Conservation (phyloP, 768 basidiomycete genomes). For the Boletus vinaceobasis region DNA sequence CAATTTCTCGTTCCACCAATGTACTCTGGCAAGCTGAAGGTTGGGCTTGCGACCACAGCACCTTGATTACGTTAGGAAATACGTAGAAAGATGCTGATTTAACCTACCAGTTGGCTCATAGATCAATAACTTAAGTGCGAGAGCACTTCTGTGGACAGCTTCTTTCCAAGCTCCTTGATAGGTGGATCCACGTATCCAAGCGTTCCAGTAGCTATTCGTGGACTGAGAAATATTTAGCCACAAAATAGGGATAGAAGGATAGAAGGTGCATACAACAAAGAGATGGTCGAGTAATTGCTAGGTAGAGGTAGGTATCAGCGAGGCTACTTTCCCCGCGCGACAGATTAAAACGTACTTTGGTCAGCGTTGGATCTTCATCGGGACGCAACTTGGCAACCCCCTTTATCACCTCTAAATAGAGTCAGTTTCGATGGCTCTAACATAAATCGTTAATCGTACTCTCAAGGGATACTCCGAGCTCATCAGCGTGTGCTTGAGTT, state of each 20-base stretch:
- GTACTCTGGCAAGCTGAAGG: conserved; percentile 90
- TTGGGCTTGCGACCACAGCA: conserved; percentile 92
- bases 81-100: background rate
- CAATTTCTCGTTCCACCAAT: conserved; percentile 90
- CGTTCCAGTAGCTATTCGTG: conserved; percentile 81
- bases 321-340: background rate
- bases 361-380: conserved; percentile 70
- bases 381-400: conserved; percentile 46
- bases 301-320: background rate
- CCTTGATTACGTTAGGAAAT: conserved; percentile 38
- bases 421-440: conserved; percentile 2
- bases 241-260: background rate
- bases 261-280: conserved; percentile 41
- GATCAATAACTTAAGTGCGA: conserved; percentile 91
- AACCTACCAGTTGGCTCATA: conserved; percentile 80
- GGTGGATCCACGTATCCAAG: conserved; percentile 85
- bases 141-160: conserved; percentile 85
- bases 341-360: conserved; percentile 40
- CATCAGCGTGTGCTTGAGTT: conserved; percentile 40
- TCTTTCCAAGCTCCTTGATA: conserved; percentile 97
- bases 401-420: conserved; percentile 37
- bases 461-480: conserved; percentile 45
- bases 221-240: conserved; percentile 35
- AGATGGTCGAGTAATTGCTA: conserved; percentile 58
- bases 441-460: conserved; percentile 26